A percentile compares a stretch with the other conserved stretches of the same genome.
Evolutionary conservation across 2,329 filamentous ascomycete genomes (phyloP).

Genomic region (Colletotrichum godetiae): DNA sequence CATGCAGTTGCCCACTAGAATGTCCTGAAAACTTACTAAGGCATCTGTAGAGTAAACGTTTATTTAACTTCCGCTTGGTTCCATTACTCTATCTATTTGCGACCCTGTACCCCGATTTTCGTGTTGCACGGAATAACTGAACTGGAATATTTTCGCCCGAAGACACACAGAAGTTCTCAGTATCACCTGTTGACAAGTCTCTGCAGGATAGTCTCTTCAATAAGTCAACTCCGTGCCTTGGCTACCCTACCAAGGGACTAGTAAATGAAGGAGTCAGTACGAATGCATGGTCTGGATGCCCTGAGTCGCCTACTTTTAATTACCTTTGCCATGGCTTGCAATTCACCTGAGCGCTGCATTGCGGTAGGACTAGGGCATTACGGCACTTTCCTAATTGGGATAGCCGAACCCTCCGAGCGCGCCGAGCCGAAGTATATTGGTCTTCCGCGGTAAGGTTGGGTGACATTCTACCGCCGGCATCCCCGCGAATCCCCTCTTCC

Average conservation of each 20-base stretch:
- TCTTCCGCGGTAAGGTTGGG: not conserved
- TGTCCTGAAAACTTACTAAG: not conserved
- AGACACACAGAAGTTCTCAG: too few relatives aligned
- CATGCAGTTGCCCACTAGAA: not conserved
- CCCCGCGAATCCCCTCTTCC: constrained; percentile 11
- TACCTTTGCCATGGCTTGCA: not conserved
- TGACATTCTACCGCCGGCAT: not conserved
- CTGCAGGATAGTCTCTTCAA: not conserved
- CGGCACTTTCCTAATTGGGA: constrained; percentile 3
- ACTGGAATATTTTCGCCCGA: too few relatives aligned
- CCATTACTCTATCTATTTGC: not conserved
- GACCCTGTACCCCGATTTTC: not conserved
- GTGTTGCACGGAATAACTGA: not conserved
- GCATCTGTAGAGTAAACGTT: not conserved
- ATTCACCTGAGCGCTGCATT: not conserved
- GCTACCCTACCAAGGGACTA: not conserved
- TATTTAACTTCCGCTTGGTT: not conserved
- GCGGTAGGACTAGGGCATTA: not conserved
- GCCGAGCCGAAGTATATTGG: not conserved
- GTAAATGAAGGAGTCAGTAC: not conserved
- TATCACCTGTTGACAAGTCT: not conserved
- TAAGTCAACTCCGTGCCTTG: not conserved
- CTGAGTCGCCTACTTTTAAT: not conserved
- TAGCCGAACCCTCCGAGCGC: not conserved
- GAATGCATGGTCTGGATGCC: not conserved